phyloP scores from a whole-genome alignment of 306 rosid genomes.

The Coriaria nepalensis region DNA sequence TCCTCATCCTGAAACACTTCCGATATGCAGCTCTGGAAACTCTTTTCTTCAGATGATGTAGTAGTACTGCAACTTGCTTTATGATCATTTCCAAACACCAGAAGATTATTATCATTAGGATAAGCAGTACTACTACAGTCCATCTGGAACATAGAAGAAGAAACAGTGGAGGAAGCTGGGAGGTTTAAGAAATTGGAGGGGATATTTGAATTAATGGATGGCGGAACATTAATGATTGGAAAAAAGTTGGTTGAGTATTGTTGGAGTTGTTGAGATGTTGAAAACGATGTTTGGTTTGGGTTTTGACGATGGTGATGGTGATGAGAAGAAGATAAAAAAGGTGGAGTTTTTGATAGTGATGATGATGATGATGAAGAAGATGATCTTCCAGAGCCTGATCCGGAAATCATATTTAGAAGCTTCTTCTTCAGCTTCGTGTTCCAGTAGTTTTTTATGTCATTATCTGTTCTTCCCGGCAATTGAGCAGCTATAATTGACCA shows the following conservation, averaged over 20 bases:
- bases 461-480: constrained; percentile 84
- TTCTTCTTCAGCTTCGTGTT: constrained; percentile 94
- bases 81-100: constrained; percentile 37
- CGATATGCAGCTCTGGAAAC: too few relatives aligned
- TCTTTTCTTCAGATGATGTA: constrained; percentile 44
- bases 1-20: constrained; percentile 23
- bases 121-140: constrained; percentile 11
- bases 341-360: constrained; percentile 22
- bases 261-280: constrained; percentile 5
- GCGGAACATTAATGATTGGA: too few relatives aligned
- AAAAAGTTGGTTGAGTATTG: not conserved
- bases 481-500: constrained; percentile 96
- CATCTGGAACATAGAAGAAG: constrained; percentile 12
- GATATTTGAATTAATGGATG: constrained; percentile 15
- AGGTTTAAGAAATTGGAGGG: constrained; percentile 11
- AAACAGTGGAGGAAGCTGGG: constrained; percentile 12
- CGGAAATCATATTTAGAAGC: constrained; percentile 34
- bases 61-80: constrained; percentile 47
- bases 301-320: constrained; percentile 15
- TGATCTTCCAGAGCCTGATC: not conserved
- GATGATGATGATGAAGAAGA: constrained; percentile 9
- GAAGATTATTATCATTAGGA: constrained; percentile 26
- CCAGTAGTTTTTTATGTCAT: constrained; percentile 94
- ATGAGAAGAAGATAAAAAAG: constrained; percentile 19
- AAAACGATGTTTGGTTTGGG: constrained; percentile 1